Evolutionary conservation across 257 asterid species (phyloP), one percentile per base, ranked within the genome.

Genomic region (Nicotiana otophora): DNA sequence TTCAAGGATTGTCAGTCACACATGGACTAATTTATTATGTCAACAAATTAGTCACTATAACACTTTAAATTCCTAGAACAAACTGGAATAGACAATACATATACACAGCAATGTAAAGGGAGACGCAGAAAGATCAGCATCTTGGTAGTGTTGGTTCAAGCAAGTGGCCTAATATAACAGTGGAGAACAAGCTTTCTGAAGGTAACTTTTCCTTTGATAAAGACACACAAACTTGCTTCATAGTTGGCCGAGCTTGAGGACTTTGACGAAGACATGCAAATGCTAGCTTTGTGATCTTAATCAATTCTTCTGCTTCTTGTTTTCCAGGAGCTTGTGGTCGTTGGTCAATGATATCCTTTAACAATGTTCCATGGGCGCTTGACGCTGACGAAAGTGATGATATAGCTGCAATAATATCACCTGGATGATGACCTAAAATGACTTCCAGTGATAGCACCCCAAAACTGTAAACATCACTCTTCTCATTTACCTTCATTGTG

Each of bases 401-500:
- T 23, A 77, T 17, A 1, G 81, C 53, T 33, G 23, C 65, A 26
- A 62, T 12, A 81, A 83, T 46, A 19, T 86, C 89, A 0, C 89
- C 89, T 0, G 89, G 91, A 78, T 88, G 88, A 60, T 54, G 85
- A n/a, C 91, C 89, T 83, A 88, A 39, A 15, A 83, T 81, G 83
- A 86, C 76, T 84, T 88, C 89, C 5, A 88, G 53, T 5, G 81
- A 78, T n/a, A 86, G 17, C 75, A 84, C 87, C 11, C 88, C 86
- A 4, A 84, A 88, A 64, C 88, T 88, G 11, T 83, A 88, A 4
- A 86, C 87, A 74, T 88, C 89, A 31, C 87, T 65, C 82, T 84
- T 88, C 63, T 77, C 87, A 20, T 65, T 88, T 19, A 82, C 83
- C 81, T 81, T 68, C 89, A 76, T 84, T 2, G 85, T 88, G 65